These are phyloP conservation scores for Suhomyces emberorum DNA, from an alignment of 805 yeast species.

Conservation along the genomic window DNA sequence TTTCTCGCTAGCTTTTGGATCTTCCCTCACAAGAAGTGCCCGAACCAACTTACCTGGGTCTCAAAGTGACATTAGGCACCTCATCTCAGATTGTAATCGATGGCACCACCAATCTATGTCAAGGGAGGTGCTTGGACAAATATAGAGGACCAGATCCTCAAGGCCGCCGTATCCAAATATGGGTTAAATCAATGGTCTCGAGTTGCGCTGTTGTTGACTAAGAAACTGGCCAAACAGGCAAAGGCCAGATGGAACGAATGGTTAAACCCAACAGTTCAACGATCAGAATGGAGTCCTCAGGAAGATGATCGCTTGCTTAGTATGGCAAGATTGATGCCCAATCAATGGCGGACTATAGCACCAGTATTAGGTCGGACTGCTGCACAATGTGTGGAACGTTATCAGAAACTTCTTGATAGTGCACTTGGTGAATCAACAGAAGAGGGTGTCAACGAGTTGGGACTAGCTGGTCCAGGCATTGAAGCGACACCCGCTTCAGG, in stretches of 20 bases:
- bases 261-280: conserved; percentile 69
- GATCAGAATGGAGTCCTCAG: conserved; percentile 63
- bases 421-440: conserved; percentile 17
- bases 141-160: conserved; percentile 77
- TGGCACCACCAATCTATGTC: conserved; percentile 58
- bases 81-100: background rate
- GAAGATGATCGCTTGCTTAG: conserved; percentile 74
- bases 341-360: conserved; percentile 94
- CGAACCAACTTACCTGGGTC: no score
- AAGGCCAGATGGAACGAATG: conserved; percentile 91
- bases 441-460: conserved; percentile 29
- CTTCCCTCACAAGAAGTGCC: no score
- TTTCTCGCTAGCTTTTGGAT: background rate
- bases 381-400: conserved; percentile 80
- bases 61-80: no score
- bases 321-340: conserved; percentile 71
- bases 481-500: conserved; percentile 48
- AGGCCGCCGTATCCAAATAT: conserved; percentile 89
- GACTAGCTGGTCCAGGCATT: conserved; percentile 50
- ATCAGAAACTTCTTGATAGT: conserved; percentile 65
- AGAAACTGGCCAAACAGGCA: conserved; percentile 88
- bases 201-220: conserved; percentile 78
- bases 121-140: conserved; percentile 93
- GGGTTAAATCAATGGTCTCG: conserved; percentile 95
- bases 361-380: conserved; percentile 80